Evolutionary conservation across 345 rosid species (phyloP), one percentile per base, ranked within the genome.

Genomic region (Sisymbrium altissimum): DNA sequence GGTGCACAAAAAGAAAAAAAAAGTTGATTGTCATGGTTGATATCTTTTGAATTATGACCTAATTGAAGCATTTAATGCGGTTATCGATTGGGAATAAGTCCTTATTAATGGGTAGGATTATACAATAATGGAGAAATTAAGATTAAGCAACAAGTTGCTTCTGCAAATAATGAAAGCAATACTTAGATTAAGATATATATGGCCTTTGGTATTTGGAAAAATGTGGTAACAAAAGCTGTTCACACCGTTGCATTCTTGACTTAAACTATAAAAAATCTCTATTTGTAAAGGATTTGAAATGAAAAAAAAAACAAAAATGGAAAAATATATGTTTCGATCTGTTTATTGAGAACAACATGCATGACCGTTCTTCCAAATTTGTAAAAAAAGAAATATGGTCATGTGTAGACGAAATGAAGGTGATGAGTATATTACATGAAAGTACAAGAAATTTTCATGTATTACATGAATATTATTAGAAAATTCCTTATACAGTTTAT

Each of bases 111-210:
- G 58, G 58, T 33, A 64, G 39, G 36, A 59, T 14, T 23, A 33
- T 14, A 10, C 41, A 49, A 50, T 61, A 40, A 39, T 29, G n/a
- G 48, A n/a, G 36, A 45, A 44, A 19, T 9, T 13, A 29, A 58
- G 53, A 58, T 18, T 36, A 73, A 30, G 78, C 60, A 73, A 73
- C 64, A 32, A 5, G 68, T 67, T 43, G 39, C 68, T 67, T 75
- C 25, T 9, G 60, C 43, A 4, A 66, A 14, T 57, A 35, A 66
- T 36, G 43, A 27, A 57, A 36, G 59, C 52, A 66, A 45, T 56
- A 66, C 10, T 23, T 23, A 45, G 18, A 53, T 73, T 73, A 72
- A 41, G 53, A 50, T 9, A 48, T 48, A 48, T 27, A 27, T 50
- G 25, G 23, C 27, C 36, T 4, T n/a, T 49, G 15, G 35, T 36